Conservation (phyloP, 139 green algal species). For the Spirogloea muscicola region DNA sequence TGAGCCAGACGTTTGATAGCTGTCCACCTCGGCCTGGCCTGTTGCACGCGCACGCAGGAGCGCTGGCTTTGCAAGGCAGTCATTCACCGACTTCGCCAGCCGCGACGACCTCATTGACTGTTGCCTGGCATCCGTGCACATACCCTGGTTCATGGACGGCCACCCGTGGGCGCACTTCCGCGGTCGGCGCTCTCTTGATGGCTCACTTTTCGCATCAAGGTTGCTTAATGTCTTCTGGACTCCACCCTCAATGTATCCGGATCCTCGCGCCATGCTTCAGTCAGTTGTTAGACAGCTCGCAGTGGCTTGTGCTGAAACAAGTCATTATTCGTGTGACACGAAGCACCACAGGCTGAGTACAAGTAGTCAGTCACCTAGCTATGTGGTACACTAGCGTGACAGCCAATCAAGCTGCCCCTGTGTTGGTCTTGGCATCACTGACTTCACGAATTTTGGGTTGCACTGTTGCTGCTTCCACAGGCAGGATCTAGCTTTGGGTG, state of each 20-base stretch:
- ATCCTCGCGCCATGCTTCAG: background rate
- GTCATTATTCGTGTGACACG: background rate
- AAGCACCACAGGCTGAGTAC: too few relatives aligned
- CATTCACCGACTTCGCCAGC: constrained; percentile 52
- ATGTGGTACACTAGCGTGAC: too few relatives aligned
- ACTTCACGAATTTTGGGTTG: too few relatives aligned
- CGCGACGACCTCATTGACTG: constrained; percentile 63
- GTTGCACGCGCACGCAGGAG: too few relatives aligned
- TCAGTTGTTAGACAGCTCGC: background rate
- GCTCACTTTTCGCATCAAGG: constrained; percentile 47
- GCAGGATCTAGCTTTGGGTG: background rate
- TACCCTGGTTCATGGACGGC: constrained; percentile 70
- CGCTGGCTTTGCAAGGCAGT: constrained; percentile 4
- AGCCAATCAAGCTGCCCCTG: too few relatives aligned
- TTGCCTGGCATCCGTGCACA: constrained; percentile 59
- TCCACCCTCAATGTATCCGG: too few relatives aligned
- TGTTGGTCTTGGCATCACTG: too few relatives aligned
- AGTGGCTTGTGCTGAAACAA: background rate
- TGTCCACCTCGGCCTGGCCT: too few relatives aligned
- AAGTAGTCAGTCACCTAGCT: too few relatives aligned
- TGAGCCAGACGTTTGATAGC: too few relatives aligned
- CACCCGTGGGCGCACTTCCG: constrained; percentile 42
- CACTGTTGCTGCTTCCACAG: background rate
- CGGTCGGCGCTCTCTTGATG: constrained; percentile 55
- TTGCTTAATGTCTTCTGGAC: constrained; percentile 16